Base-by-base conservation (phyloP, 148 eudicot genomes). In the Mesembryanthemum crystallinum region DNA sequence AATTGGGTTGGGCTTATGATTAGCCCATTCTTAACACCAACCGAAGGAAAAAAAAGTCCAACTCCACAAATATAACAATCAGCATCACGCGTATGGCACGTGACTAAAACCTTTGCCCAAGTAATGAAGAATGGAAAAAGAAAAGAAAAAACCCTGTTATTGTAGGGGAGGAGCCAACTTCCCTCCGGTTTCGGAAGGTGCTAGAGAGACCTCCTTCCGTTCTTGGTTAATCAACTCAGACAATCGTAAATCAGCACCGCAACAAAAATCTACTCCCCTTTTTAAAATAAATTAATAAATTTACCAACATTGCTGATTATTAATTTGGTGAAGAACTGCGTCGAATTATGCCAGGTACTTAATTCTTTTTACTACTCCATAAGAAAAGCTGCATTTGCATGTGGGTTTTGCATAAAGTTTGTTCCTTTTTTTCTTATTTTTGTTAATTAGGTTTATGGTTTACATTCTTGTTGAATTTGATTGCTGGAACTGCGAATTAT, bases 261-360 rank as follows among this genome's bases (percentile, higher is more conserved):
- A 9, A 5, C 27, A 27, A 54, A 17, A 54, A 12, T 64, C 45
- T 17, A 21, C 1, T 64, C 1, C 6, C 33, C 17, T 8, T 27
- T 62, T 0, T 3, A 15, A 15, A 8, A 11, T 33, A 17, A 62
- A 62, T 11, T 28, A 11, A 13, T 8, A 33, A 18, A 64, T 28
- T 62, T 20, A 45, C 23, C 27, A n/a, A n/a, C 61, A 57, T 57
- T 57, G 8, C 3, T 1, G 11, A 57, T 7, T 21, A 4, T n/a
- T 2, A 57, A 57, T 23, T 23, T 57, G 3, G 7, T 21, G 27
- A 57, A n/a, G 9, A 57, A 57, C 61, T 5, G 43, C n/a, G 29
- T 70, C 62, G 13, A 51, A 74, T 23, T 57, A 75, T 75, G 78
- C 64, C 65, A 65, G 78, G 78, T 75, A 75, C 33, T 23, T 18